Evolutionary conservation across 768 basidiomycete genomes (phyloP).

Genomic region (Glaciozyma martinii): DNA sequence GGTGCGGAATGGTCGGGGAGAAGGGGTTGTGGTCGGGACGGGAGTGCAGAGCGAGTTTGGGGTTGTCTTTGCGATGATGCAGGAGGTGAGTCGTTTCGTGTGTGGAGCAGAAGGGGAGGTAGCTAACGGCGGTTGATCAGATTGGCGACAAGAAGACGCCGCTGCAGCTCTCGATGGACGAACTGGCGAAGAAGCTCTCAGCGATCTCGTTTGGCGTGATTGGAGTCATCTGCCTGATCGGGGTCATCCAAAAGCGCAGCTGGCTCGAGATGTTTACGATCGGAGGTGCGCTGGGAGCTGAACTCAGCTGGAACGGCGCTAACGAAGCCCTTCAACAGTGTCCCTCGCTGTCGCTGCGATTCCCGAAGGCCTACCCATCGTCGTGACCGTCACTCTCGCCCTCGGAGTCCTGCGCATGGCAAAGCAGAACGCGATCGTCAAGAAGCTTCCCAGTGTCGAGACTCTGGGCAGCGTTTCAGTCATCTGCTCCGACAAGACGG

Average conservation of each 20-base stretch:
- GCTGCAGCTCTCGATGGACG: constrained; percentile 88
- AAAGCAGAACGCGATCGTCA: constrained; percentile 89
- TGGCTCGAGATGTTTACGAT: constrained; percentile 99
- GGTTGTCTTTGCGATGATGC: constrained; percentile 96
- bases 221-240: constrained; percentile 83
- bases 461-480: constrained; percentile 90
- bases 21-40: constrained; percentile 76
- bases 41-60: constrained; percentile 87
- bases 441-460: constrained; percentile 91
- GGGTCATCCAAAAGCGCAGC: constrained; percentile 68
- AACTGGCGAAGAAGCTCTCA: constrained; percentile 84
- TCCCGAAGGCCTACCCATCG: constrained; percentile 91
- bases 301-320: constrained; percentile 9
- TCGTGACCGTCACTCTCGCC: constrained; percentile 93
- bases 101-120: neutral
- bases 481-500: constrained; percentile 95
- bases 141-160: constrained; percentile 86
- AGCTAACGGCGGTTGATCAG: constrained; percentile 33
- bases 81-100: constrained; percentile 55
- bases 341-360: constrained; percentile 98
- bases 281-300: constrained; percentile 56
- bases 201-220: constrained; percentile 87
- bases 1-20: constrained; percentile 77
- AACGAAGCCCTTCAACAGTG: constrained; percentile 48
- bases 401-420: constrained; percentile 90